Conservation (phyloP, 139 green algal genomes). For the Astrephomene gubernaculifera region DNA sequence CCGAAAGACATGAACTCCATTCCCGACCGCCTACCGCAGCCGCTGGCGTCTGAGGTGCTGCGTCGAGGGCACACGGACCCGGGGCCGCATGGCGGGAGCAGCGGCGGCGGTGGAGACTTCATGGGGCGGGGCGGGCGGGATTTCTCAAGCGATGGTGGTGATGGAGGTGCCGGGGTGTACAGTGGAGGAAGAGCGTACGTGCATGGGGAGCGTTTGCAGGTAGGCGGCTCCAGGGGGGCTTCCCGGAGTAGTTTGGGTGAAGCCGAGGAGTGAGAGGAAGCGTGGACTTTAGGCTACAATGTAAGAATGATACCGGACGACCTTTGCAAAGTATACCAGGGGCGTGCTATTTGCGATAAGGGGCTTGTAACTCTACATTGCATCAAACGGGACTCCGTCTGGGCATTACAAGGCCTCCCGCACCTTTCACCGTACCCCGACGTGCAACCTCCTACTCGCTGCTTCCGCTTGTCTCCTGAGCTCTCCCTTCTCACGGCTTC, state of each 20-base stretch:
- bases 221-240: neutral
- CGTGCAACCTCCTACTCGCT: too few species aligned
- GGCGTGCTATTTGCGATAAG: too few species aligned
- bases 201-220: constrained; percentile 5
- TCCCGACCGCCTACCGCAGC: constrained; percentile 27
- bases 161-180: neutral
- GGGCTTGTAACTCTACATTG: too few species aligned
- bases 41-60: constrained; percentile 36
- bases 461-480: too few species aligned
- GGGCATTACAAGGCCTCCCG: too few species aligned
- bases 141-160: neutral
- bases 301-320: too few species aligned
- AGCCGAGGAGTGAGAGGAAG: neutral
- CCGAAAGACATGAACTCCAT: constrained; percentile 20
- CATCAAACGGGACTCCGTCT: too few species aligned
- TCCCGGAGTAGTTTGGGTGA: too few species aligned
- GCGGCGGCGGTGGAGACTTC: neutral
- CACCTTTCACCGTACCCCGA: too few species aligned
- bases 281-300: too few species aligned
- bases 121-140: neutral
- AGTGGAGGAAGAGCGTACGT: neutral
- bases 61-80: constrained; percentile 9
- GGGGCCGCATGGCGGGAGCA: neutral
- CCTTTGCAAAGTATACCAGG: too few species aligned
- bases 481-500: too few species aligned